Base-by-base conservation (phyloP, 208 protist species). In the Vickermania spadyakhi region DNA sequence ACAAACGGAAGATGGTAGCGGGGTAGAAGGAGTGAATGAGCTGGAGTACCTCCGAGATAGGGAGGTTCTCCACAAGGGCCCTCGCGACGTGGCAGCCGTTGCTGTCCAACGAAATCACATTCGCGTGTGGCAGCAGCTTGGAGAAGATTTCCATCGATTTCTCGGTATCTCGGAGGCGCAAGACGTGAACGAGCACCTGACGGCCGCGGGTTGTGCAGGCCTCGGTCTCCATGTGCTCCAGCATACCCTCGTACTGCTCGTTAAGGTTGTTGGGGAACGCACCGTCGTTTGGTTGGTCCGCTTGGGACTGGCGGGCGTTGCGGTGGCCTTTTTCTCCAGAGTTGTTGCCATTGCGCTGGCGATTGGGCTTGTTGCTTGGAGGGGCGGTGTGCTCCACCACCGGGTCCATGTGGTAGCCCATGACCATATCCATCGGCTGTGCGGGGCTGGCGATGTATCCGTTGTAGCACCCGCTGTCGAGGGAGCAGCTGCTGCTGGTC, bases 31-130 rank as follows among this genome's bases (percentile, higher is more conserved):
- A 69, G 3, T 70, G 70, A 49, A 86, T 66, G 50, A 89, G 28
- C 25, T 62, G 59, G 28, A 66, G 75, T 62, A 88, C 69, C 54
- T 82, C 68, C 29, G 70, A 42, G 2, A 73, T 77, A 0, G 73
- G 30, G n/a, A 88, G 67, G 53, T 62, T 58, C 65, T 90, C 80
- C 26, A 90, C 57, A n/a, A 93, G 71, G 28, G 72, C 62, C 22
- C 83, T 79, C 61, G 85, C 70, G 14, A 93, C 86, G 45, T 89
- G 75, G 61, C 78, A 88, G 36, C 82, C 86, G 28, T 93, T 65
- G 29, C 60, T 62, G 56, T 90, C 86, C 23, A 90, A 66, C 0
- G 73, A 67, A 4, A 93, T 64, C 28, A 53, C 67, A 69, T 78
- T 79, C n/a, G 89, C 52, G 53, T 79, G 64, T 13, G 82, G 75